Conservation (phyloP, 257 asterid species). For the Nicotiana tabacum region DNA sequence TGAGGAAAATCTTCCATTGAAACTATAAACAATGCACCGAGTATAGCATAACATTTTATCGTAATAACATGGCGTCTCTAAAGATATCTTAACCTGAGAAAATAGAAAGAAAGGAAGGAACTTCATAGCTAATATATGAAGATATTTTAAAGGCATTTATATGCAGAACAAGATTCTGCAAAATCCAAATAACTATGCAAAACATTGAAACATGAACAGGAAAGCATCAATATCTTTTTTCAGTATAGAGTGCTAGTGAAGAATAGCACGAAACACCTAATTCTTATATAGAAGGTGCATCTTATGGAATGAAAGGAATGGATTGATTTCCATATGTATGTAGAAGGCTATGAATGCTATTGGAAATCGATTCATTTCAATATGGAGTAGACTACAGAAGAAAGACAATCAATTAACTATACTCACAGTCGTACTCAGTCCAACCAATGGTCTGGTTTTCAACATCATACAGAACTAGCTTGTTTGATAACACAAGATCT, state of each 20-base stretch:
- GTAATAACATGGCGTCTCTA: background rate
- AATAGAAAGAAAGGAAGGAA: background rate
- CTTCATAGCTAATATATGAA: background rate
- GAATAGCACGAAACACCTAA: background rate
- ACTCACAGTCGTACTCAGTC: slow-evolving; percentile 73
- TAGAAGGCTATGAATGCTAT: too few species aligned
- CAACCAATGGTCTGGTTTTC: slow-evolving; percentile 76
- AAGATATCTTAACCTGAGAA: background rate
- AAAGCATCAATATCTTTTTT: background rate
- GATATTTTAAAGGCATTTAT: background rate
- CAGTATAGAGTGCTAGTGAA: background rate
- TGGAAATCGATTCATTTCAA: too few species aligned
- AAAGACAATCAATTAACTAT: background rate
- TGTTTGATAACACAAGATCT: slow-evolving; percentile 74
- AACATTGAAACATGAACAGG: background rate
- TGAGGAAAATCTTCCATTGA: background rate
- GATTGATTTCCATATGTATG: too few species aligned
- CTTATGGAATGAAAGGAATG: too few species aligned
- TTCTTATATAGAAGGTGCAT: too few species aligned
- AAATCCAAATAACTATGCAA: background rate
- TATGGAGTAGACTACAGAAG: background rate
- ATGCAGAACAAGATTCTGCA: background rate
- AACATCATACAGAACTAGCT: slow-evolving; percentile 69
- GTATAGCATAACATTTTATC: background rate
- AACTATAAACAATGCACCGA: background rate